phyloP scores from a whole-genome alignment of 805 yeast species.

The Pichia pseudocactophila region DNA sequence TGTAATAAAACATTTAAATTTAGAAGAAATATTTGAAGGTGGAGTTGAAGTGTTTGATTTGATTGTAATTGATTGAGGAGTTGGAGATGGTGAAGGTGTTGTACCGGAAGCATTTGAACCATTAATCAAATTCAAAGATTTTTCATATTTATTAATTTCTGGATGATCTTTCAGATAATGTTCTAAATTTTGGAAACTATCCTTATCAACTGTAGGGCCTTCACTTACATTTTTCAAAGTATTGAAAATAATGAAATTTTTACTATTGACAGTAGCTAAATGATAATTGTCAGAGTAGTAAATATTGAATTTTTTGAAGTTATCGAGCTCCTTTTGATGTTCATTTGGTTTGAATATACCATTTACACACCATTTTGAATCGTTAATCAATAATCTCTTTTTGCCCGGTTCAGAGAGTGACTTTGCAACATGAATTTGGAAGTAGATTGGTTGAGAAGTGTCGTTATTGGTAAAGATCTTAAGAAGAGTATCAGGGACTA shows the following conservation, averaged over 20 bases:
- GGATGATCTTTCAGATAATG: constrained; percentile 53
- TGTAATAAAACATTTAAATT: constrained; percentile 44
- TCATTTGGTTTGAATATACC: constrained; percentile 43
- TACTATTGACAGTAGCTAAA: constrained; percentile 20
- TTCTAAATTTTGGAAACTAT: constrained; percentile 31
- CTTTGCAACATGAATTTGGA: constrained; percentile 27
- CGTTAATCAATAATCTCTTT: constrained; percentile 40
- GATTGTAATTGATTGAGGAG: too few relatives aligned
- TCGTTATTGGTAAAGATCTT: constrained; percentile 19
- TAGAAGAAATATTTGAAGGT: constrained; percentile 7
- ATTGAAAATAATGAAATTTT: constrained; percentile 23
- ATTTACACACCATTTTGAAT: constrained; percentile 42
- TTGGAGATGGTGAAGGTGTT: not conserved
- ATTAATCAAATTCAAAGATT: constrained; percentile 8
- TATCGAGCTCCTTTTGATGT: constrained; percentile 22
- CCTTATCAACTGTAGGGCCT: constrained; percentile 21
- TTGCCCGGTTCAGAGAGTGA: constrained; percentile 31
- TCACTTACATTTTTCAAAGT: constrained; percentile 26
- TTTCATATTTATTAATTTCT: constrained; percentile 33
- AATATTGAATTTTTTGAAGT: constrained; percentile 19
- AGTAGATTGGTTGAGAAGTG: constrained; percentile 15
- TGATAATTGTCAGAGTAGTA: constrained; percentile 16
- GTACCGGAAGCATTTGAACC: not conserved
- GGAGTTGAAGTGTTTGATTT: not conserved
- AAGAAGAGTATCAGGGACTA: constrained; percentile 19